Evolutionary conservation across 2,329 filamentous ascomycete species (phyloP), one percentile per base, ranked within the genome.

Genomic region (Pseudogymnoascus sp.): DNA sequence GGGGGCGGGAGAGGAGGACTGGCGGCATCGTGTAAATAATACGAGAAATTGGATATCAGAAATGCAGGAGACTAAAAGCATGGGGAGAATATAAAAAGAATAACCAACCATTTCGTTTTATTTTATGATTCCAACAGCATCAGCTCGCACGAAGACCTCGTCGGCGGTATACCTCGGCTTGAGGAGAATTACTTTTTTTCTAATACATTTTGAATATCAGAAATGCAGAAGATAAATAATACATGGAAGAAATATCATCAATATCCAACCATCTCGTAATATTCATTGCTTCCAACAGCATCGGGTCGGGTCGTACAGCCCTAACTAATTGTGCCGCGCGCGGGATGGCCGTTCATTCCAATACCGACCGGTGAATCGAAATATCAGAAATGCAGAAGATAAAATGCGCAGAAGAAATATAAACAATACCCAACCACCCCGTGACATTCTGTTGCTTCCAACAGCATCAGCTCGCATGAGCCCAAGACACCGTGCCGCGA

Each of bases 11-110:
- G 30, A 37, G 36, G 30, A 58, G 18, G 33, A 38, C 4, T 14
- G 35, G 16, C 12, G 47, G 28, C 8, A 16, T n/a, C n/a, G 25
- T 54, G 28, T 54, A 54, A 33, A 33, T 54, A 54, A 54, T 54
- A 30, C 28, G 47, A 54, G 47, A 54, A 54, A 54, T 54, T 54
- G 47, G 47, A 54, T 54, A 54, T 54, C 39, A 43, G 4, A 43
- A 43, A n/a, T 43, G 39, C 39, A 43, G 39, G 39, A 43, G 39
- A 43, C 25, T 14, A 43, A 43, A 43, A 25, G 20, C 20, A 25
- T 20, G 20, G 6, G 25, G 22, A 43, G 39, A 43, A 43, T 43
- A 25, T 25, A 9, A 43, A 43, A 43, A 43, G 39, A 43, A 25
- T 43, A 43, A 43, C 39, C 39, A 43, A 43, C 39, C 39, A n/a